These are phyloP conservation scores for Rossbeevera mucosa DNA, from an alignment of 768 basidiomycete species.

Conservation along the genomic window DNA sequence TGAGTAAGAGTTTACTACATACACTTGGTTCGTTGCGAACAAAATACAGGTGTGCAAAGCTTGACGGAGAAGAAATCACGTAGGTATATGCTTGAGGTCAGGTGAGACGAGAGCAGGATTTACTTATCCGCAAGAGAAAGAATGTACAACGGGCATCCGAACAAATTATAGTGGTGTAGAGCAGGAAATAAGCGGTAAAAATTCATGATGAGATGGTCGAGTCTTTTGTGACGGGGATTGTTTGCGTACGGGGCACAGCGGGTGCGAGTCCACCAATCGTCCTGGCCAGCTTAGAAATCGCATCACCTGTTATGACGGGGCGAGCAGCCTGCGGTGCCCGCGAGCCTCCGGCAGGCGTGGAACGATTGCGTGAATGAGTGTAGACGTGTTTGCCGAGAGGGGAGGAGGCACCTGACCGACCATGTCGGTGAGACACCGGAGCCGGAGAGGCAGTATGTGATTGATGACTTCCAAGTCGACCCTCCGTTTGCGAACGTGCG, in stretches of 20 bases:
- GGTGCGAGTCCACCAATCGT: constrained; percentile 46
- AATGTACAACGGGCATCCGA: constrained; percentile 13
- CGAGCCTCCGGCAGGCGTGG: constrained; percentile 46
- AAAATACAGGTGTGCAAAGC: constrained; percentile 19
- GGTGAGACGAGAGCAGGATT: constrained; percentile 11
- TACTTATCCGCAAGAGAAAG: constrained; percentile 16
- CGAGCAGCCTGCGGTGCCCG: constrained; percentile 45
- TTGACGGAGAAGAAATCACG: neutral
- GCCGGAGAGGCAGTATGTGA: constrained; percentile 24
- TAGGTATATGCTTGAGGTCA: constrained; percentile 23
- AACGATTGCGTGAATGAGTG: constrained; percentile 54
- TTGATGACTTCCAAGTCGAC: constrained; percentile 36
- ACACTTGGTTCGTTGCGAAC: constrained; percentile 11
- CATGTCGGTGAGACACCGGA: constrained; percentile 27
- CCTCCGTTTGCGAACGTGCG: constrained; percentile 54
- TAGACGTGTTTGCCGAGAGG: constrained; percentile 36
- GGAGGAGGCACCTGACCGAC: constrained; percentile 43
- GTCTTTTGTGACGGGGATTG: constrained; percentile 25
- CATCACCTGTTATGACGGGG: constrained; percentile 72
- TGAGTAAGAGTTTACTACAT: constrained; percentile 19
- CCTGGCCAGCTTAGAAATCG: constrained; percentile 59
- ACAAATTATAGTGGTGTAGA: constrained; percentile 11
- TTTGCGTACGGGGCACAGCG: constrained; percentile 21
- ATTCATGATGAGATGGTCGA: constrained; percentile 24
- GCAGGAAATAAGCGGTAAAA: constrained; percentile 5